Conservation (phyloP, 2,329 filamentous ascomycete species). For the Monilinia fructicola region DNA sequence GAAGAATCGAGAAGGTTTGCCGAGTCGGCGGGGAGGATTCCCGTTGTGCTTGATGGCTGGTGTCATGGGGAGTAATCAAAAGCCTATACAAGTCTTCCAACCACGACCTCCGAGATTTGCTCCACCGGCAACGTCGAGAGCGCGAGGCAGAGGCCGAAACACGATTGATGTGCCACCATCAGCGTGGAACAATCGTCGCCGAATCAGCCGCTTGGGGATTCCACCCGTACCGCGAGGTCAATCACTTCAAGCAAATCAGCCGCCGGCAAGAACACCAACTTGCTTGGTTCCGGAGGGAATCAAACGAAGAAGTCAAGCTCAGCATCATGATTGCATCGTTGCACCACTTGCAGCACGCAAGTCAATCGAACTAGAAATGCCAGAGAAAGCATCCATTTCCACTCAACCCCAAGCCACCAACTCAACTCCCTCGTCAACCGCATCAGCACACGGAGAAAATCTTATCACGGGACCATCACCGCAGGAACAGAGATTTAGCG, state of each 20-base stretch:
- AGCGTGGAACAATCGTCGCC: neutral
- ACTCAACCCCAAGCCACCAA: neutral
- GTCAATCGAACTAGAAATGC: neutral
- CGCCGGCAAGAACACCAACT: neutral
- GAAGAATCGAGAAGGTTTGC: neutral
- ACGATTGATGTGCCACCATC: neutral
- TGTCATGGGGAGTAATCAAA: neutral
- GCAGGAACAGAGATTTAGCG: neutral
- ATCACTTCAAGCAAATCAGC: neutral
- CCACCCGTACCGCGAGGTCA: neutral
- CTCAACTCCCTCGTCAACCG: neutral
- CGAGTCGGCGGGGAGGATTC: neutral
- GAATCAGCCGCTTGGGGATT: neutral
- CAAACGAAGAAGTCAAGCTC: neutral
- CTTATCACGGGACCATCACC: neutral
- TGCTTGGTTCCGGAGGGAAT: neutral
- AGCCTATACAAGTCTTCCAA: neutral
- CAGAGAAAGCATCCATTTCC: neutral
- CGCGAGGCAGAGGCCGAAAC: neutral
- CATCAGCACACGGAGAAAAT: neutral
- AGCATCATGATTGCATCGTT: neutral
- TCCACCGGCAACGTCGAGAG: neutral
- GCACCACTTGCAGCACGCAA: neutral
- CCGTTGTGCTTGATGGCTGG: conserved; percentile 9
- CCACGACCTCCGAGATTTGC: neutral